Base-by-base conservation (phyloP, 345 rosid species). In the Sisymbrium altissimum region DNA sequence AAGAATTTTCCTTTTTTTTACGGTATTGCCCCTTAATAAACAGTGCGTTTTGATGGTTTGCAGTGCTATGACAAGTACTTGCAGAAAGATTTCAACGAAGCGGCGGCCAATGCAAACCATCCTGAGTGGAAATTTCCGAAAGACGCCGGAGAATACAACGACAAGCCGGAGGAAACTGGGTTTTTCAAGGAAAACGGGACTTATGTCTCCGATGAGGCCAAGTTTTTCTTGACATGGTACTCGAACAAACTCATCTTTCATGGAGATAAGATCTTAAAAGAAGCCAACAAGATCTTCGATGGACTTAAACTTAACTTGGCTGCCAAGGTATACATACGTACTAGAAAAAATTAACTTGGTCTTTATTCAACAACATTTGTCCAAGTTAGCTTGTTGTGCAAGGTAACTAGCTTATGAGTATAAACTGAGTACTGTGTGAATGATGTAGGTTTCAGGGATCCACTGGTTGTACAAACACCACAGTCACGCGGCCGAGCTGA, bases 401-500 rank as follows among this genome's bases (percentile, higher is more conserved):
- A 72, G 64, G 66, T 44, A 56, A 12, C 30, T 41, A 43, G 7
- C 0, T 9, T 6, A 33, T 33, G 57, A 57, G 57, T 44, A 44
- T 44, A 45, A 56, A 56, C 23, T 70, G 45, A 32, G 55, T 38
- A 45, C 45, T 29, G 38, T 70, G 38, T 25, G 9, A 0, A 61
- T 62, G 17, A 0, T 7, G 33, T 79, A 90, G 96, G 90, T 88
- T n/a, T 83, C 97, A 1, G 93, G 95, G 52, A 86, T 88, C 29
- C 95, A 90, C 40, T 92, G 98, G 96, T 84, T 90, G 88, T 90
- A 88, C 60, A 84, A 82, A 44, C 79, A 77, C 43, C 75, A 77
- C 44, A 87, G 81, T 72, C 98, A 92, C 41, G 96, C 95, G 3
- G 88, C 95, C 7, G 96, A 92, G 77, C 89, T 89, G 13, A 87